A percentile compares a stretch with the other conserved stretches of the same genome.
These are phyloP conservation scores for Aphanoascus verrucosus DNA, from an alignment of 2,329 filamentous ascomycete species.

Conservation along the genomic window DNA sequence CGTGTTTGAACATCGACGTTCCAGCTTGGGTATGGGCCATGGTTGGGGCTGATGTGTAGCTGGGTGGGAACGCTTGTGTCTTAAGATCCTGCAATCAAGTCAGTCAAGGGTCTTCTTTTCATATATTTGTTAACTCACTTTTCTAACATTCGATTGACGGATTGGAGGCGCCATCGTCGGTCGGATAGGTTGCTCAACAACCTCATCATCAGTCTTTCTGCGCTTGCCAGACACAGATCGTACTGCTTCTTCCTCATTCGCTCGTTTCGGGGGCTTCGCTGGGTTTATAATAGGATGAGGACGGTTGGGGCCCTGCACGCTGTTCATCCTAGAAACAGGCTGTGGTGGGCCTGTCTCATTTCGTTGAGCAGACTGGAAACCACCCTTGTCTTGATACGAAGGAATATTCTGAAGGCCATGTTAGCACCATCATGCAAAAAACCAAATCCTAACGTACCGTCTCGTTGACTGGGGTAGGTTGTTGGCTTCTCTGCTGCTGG, in stretches of 20 bases:
- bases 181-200: conserved; percentile 50
- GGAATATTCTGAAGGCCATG: conserved; percentile 17
- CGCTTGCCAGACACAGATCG: conserved; percentile 64
- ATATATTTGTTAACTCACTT: conserved; percentile 42
- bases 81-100: conserved; percentile 25
- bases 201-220: conserved; percentile 64
- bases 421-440: conserved; percentile 6
- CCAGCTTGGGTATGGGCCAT: conserved; percentile 22
- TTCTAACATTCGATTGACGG: conserved; percentile 63
- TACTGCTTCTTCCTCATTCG: conserved; percentile 51
- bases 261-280: conserved; percentile 65
- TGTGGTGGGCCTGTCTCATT: conserved; percentile 42
- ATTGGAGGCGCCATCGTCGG: conserved; percentile 74
- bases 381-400: conserved; percentile 23
- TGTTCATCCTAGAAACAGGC: conserved; percentile 40
- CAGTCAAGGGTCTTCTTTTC: conserved; percentile 26
- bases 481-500: conserved; percentile 36
- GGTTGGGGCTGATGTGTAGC: conserved; percentile 24
- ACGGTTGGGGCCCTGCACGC: conserved; percentile 47
- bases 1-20: conserved; percentile 29
- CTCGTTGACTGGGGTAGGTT: conserved; percentile 28
- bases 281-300: conserved; percentile 53
- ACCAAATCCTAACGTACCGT: conserved; percentile 22
- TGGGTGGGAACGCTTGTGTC: conserved; percentile 32
- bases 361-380: conserved; percentile 27